Conservation (phyloP, 257 asterid genomes). For the Solanum microdontum region DNA sequence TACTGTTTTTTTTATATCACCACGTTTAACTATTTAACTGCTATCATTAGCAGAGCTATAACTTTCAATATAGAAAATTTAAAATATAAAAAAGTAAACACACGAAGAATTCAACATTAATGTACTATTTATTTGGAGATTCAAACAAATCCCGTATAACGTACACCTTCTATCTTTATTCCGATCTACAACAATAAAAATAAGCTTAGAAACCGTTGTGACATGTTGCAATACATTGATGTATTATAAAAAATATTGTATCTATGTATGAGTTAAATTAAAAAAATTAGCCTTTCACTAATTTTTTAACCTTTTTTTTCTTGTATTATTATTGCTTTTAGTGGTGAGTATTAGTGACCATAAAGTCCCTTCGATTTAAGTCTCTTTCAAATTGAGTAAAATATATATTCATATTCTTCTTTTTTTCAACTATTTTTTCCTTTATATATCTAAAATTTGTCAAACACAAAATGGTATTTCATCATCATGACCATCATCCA, state of each 20-base stretch:
- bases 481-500: neutral
- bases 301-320: neutral
- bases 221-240: neutral
- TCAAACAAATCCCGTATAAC: neutral
- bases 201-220: neutral
- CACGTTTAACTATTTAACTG: neutral
- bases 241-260: neutral
- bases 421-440: neutral
- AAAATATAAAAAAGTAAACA: neutral
- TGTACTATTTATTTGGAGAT: neutral
- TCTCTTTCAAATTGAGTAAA: neutral
- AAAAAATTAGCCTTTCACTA: neutral
- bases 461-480: neutral
- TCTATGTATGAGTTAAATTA: neutral
- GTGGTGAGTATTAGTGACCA: neutral
- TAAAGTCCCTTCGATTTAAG: neutral
- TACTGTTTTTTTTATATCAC: neutral
- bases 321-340: neutral
- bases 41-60: neutral
- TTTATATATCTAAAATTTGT: neutral
- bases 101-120: neutral
- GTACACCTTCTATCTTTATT: neutral
- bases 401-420: neutral
- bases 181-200: no score
- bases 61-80: neutral